phyloP scores from a whole-genome alignment of 2,329 filamentous ascomycete species.

The Alternaria arbusti region DNA sequence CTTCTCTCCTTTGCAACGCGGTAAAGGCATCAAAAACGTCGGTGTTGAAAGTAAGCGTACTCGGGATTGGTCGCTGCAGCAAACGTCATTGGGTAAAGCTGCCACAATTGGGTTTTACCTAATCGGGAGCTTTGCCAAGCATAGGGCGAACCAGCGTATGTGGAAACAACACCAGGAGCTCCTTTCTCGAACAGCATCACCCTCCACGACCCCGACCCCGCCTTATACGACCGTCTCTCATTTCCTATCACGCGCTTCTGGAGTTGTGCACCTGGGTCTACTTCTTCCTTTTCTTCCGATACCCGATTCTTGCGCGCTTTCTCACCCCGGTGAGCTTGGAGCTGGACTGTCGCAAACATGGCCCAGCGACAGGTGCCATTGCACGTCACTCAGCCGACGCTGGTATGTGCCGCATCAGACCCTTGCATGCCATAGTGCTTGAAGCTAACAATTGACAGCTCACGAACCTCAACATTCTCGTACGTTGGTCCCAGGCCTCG shows the following conservation, averaged over 20 bases:
- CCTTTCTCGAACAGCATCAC: slow-evolving; percentile 37
- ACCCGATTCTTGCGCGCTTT: slow-evolving; percentile 40
- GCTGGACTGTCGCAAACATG: slow-evolving; percentile 56
- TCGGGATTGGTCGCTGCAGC: slow-evolving; percentile 1
- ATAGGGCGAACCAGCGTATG: slow-evolving; percentile 23
- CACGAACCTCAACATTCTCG: slow-evolving; percentile 56
- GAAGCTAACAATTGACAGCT: slow-evolving; percentile 49
- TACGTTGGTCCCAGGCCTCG: slow-evolving; percentile 41
- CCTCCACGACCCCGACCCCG: slow-evolving; percentile 32
- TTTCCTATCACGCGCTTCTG: slow-evolving; percentile 48
- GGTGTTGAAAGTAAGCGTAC: background rate
- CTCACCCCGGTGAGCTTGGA: slow-evolving; percentile 48
- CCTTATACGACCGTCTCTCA: slow-evolving; percentile 40
- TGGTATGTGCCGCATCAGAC: slow-evolving; percentile 58
- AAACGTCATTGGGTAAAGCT: slow-evolving; percentile 11
- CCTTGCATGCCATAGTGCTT: background rate
- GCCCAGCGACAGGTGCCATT: slow-evolving; percentile 89
- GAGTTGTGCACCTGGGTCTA: slow-evolving; percentile 48
- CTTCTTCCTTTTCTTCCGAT: slow-evolving; percentile 45
- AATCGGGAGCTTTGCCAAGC: slow-evolving; percentile 16
- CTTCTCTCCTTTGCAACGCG: background rate
- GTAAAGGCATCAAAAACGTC: background rate
- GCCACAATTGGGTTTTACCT: slow-evolving; percentile 8
- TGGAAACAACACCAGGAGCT: slow-evolving; percentile 32
- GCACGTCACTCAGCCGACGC: slow-evolving; percentile 76